Base-by-base conservation (phyloP, 139 green algal genomes). In the Volvox africanus region DNA sequence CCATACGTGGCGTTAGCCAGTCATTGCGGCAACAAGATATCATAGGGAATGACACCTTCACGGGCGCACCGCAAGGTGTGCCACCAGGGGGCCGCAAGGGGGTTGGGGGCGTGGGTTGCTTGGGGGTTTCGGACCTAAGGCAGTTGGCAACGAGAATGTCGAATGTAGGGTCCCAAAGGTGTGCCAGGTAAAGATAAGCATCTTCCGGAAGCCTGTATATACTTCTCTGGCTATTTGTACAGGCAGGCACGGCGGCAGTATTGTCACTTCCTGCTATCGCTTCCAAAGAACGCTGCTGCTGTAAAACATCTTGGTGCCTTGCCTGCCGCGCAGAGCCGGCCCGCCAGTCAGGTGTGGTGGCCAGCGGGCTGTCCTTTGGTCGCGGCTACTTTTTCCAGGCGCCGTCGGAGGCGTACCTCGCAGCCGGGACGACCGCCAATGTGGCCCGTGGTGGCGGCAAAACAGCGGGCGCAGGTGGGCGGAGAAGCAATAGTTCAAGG, bases 351-450 rank as follows among this genome's bases (percentile, higher is more conserved):
- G 89, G 89, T 30, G 69, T 88, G 50, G 69, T 86, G 71, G 71
- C 81, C 0, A 62, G 71, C 30, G 81, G 69, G 0, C 69, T 92
- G 3, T 75, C 89, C 14, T 92, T 92, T 32, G 89, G 89, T 0
- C 89, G 89, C 6, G 73, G 81, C 32, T 92, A 92, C 82, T 92
- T 82, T 55, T 92, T 90, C 69, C n/a, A 44, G 50, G 86, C 86
- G 2, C 86, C 86, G 21, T 90, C 86, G 1, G 30, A 61, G 30
- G 80, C 86, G 1, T 61, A 50, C 50, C 71, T 76, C 2, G 12
- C 19, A 20, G 50, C 73, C 12, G 18, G 6, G 9, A 65, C 71
- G 16, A 35, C 71, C 12, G n/a, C 86, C 19, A 82, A 50, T 50
- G 62, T 90, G 2, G 86, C 35, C 0, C 71, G 50, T 55, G 55